Conservation (phyloP, 2,329 filamentous ascomycete species). For the Lasiodiplodia sp. region DNA sequence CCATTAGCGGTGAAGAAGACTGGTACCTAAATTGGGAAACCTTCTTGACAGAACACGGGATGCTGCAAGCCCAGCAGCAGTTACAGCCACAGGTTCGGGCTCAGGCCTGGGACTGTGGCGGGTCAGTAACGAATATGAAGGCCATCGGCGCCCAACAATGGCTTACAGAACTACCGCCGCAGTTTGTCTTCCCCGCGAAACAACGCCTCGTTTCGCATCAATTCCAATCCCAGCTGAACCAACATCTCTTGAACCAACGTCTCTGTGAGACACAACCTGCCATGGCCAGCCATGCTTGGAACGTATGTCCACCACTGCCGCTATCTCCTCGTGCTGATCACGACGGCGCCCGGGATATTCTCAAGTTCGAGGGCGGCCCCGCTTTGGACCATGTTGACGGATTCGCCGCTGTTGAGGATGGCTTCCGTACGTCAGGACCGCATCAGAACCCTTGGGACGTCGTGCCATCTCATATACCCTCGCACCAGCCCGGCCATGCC, state of each 20-base stretch:
- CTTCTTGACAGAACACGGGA: conserved; percentile 6
- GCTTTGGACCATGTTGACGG: background rate
- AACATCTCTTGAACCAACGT: background rate
- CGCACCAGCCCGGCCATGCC: background rate
- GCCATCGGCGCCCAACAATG: conserved; percentile 10
- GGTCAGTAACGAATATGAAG: conserved; percentile 4
- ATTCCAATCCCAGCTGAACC: background rate
- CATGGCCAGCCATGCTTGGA: conserved; percentile 25
- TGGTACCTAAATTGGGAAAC: conserved; percentile 7
- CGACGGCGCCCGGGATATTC: background rate
- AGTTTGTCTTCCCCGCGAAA: conserved; percentile 3
- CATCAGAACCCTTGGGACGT: background rate
- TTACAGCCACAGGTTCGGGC: conserved; percentile 3
- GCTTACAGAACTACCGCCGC: background rate
- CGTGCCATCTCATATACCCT: background rate
- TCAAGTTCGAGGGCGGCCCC: background rate
- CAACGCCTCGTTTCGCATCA: background rate
- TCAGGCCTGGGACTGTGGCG: background rate
- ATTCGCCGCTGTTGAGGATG: background rate
- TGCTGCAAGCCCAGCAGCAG: conserved; percentile 16
- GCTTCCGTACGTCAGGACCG: background rate
- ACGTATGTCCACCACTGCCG: conserved; percentile 2
- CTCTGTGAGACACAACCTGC: conserved; percentile 20
- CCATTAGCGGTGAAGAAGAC: conserved; percentile 15
- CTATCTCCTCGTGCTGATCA: background rate